Base-by-base conservation (phyloP, 768 basidiomycete species). In the Tulasnella sp. region DNA sequence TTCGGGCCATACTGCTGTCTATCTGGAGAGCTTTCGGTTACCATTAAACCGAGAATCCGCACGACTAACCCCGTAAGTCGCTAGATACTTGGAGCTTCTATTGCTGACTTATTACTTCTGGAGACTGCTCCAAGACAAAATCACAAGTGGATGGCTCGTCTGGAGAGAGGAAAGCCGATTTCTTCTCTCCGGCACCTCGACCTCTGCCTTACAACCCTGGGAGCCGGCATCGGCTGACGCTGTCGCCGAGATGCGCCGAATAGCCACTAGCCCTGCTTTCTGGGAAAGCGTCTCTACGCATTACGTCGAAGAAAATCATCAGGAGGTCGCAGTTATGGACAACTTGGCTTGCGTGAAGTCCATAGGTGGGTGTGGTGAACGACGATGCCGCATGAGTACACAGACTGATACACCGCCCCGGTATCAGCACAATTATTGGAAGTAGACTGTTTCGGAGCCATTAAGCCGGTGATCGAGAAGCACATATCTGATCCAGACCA, bases 221-320 rank as follows among this genome's bases (percentile, higher is more conserved):
- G 82, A 88, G 58, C 60, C 71, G 9, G 70, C 69, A 2, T 83
- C 81, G 59, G 66, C 73, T 47, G 75, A 73, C 11, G 80, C 80
- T 3, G 67, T 88, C 4, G 68, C 75, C 4, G 73, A 74, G 9
- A 68, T 87, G 19, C 75, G 78, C 27, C 72, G 78, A 43, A 69
- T 78, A n/a, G 76, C 74, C 3, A 73, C 66, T 11, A 71, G 77
- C 41, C 58, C 77, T 9, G 68, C 71, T 15, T 93, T 80, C 68
- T 93, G 88, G 88, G 75, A 81, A 67, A 74, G 80, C 64, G 61
- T 90, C 9, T 77, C 85, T 2, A 76, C 72, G 3, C 83, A 85
- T 67, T 89, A 85, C 67, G 77, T 85, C 0, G 84, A 89, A 68
- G 89, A 94, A 70, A 90, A 85, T 61, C 77, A 83, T 38, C 80